Evolutionary conservation across 306 rosid species (phyloP).

Genomic region (Dicorynia guianensis): DNA sequence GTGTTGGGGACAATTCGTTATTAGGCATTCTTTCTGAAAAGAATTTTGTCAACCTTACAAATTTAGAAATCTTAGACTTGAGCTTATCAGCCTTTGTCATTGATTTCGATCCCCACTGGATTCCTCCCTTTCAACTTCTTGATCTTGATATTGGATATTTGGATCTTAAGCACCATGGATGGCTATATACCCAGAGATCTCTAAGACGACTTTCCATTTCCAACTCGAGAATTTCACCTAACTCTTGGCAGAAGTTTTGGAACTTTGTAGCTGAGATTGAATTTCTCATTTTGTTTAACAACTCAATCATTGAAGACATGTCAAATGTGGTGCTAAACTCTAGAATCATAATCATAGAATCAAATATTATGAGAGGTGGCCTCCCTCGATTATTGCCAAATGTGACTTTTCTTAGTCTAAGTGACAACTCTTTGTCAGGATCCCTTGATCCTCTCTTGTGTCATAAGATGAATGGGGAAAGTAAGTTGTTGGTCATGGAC

Average conservation of each 20-base stretch:
- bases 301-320: constrained; percentile 8
- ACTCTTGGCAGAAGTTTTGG: constrained; percentile 32
- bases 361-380: not conserved
- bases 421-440: constrained; percentile 32
- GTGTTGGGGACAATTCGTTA: too few species aligned
- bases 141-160: too few species aligned
- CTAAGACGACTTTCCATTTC: not conserved
- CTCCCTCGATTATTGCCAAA: constrained; percentile 34
- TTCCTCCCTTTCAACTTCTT: too few species aligned
- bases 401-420: not conserved
- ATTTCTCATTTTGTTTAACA: constrained; percentile 1
- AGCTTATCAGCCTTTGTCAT: too few species aligned
- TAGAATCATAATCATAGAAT: not conserved
- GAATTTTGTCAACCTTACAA: too few species aligned
- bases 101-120: too few species aligned
- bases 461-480: not conserved
- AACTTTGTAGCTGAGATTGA: constrained; percentile 1
- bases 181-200: too few species aligned
- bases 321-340: constrained; percentile 27
- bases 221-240: constrained; percentile 7
- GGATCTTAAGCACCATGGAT: too few species aligned
- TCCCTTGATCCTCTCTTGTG: constrained; percentile 17
- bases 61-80: too few species aligned
- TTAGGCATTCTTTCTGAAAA: too few species aligned
- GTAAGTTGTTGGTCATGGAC: not conserved